These are phyloP conservation scores for Colletotrichum salicis DNA, from an alignment of 2,329 filamentous ascomycete genomes.

Conservation along the genomic window DNA sequence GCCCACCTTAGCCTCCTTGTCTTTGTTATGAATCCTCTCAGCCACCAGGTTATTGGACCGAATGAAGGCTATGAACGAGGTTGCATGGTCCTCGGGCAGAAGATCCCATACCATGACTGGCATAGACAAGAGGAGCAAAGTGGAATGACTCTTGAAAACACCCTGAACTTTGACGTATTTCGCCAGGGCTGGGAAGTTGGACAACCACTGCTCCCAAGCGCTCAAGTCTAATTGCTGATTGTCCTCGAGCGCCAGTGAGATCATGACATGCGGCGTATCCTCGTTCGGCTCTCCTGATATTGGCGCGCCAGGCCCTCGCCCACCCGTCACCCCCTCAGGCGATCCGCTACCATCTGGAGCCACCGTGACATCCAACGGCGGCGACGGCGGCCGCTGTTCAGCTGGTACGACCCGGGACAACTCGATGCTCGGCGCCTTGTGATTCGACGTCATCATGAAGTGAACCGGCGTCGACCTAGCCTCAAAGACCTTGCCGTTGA, in stretches of 20 bases:
- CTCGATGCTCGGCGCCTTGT: conserved; percentile 68
- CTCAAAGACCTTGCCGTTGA: conserved; percentile 68
- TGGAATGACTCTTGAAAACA: conserved; percentile 71
- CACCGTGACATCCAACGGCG: conserved; percentile 42
- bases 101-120: conserved; percentile 70
- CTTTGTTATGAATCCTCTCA: not conserved
- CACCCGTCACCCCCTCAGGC: conserved; percentile 7
- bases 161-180: conserved; percentile 71
- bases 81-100: conserved; percentile 66
- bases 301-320: conserved; percentile 23
- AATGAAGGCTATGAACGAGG: conserved; percentile 58
- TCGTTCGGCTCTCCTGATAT: conserved; percentile 58
- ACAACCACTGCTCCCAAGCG: conserved; percentile 68
- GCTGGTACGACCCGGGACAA: conserved; percentile 53
- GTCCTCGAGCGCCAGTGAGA: conserved; percentile 68
- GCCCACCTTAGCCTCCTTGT: not conserved
- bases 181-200: conserved; percentile 65
- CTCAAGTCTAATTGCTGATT: conserved; percentile 67
- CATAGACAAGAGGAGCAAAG: conserved; percentile 66
- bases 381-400: conserved; percentile 49
- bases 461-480: conserved; percentile 69
- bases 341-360: conserved; percentile 19
- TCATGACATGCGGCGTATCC: conserved; percentile 69
- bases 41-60: conserved; percentile 27
- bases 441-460: conserved; percentile 72